Base-by-base conservation (phyloP, 371 early-diverging fungal genomes). In the Rhizopus stolonifer region DNA sequence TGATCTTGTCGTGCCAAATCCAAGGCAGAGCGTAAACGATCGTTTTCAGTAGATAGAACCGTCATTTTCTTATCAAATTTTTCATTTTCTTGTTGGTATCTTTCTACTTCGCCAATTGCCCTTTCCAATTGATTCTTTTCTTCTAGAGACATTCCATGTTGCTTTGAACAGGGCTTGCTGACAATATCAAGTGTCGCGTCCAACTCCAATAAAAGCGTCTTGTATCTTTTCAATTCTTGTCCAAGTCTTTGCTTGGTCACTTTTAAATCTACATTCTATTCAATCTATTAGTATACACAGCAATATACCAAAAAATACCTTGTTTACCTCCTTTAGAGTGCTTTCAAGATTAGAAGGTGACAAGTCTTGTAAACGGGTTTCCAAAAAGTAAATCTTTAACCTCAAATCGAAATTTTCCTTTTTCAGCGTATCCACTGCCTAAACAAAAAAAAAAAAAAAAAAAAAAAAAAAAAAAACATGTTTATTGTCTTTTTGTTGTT, bases 321-420 rank as follows among this genome's bases (percentile, higher is more conserved):
- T 45, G 5, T 15, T 52, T 74, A 85, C 84, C 75, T 85, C 84
- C 48, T 80, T 70, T 11, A 81, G 43, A 1, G 74, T 69, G 31
- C 75, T 67, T 8, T 81, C 79, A 34, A 79, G 60, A 40, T 81
- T 73, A 34, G 82, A 85, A 2, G 87, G 85, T 5, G 86, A 80
- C 22, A 79, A 44, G 38, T 84, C 72, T n/a, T 64, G 70, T 15
- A 87, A 51, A 5, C 77, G 61, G 33, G 87, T 82, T 49, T 88
- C 84, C 54, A 87, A 54, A 59, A 70, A 84, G 59, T 83, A 89
- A 5, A 86, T 73, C 25, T 81, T 78, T 56, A 91, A 63, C 51
- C 87, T 87, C 48, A 89, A 72, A 38, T 74, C 73, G 53, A 88
- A 89, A 55, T 81, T 86, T 26, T 87, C 88, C 64, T 87, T 89